Evolutionary conservation across 2,329 filamentous ascomycete species (phyloP).

Genomic region (Exophiala spinifera): DNA sequence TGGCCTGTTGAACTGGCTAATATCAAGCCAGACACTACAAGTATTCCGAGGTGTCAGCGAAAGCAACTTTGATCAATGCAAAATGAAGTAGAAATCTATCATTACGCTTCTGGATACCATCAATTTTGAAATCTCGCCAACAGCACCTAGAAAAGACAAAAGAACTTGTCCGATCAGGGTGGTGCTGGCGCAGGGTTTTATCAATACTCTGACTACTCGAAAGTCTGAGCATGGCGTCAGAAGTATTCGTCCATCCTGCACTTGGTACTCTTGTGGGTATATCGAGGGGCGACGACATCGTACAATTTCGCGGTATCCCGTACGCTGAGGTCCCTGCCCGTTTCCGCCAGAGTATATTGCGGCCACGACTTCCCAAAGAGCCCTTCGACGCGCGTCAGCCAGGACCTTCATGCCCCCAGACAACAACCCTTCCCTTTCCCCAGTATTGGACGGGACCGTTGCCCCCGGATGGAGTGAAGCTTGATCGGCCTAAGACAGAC

Average conservation of each 20-base stretch:
- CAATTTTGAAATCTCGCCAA: too few relatives aligned
- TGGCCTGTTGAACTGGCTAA: too few relatives aligned
- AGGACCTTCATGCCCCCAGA: neutral
- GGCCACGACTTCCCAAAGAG: neutral
- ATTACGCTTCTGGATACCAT: too few relatives aligned
- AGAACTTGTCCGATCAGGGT: too few relatives aligned
- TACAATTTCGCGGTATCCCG: constrained; percentile 4
- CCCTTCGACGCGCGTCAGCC: neutral
- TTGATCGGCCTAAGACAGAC: neutral
- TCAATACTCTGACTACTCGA: too few relatives aligned
- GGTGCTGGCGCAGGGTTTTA: too few relatives aligned
- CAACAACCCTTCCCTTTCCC: neutral
- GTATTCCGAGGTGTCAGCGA: too few relatives aligned
- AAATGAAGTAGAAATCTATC: too few relatives aligned
- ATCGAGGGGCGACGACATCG: neutral
- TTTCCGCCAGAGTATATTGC: neutral
- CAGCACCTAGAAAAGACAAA: too few relatives aligned
- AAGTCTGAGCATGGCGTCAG: too few relatives aligned
- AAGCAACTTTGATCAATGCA: too few relatives aligned
- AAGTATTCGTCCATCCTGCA: neutral
- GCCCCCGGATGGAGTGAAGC: neutral
- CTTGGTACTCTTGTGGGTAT: neutral
- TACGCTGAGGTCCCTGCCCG: constrained; percentile 4
- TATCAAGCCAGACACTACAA: too few relatives aligned
- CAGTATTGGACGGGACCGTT: neutral